A percentile compares a stretch with the other conserved stretches of the same genome.
Conservation (phyloP, 2,329 filamentous ascomycete genomes). For the Neopestalotiopsis rosae region DNA sequence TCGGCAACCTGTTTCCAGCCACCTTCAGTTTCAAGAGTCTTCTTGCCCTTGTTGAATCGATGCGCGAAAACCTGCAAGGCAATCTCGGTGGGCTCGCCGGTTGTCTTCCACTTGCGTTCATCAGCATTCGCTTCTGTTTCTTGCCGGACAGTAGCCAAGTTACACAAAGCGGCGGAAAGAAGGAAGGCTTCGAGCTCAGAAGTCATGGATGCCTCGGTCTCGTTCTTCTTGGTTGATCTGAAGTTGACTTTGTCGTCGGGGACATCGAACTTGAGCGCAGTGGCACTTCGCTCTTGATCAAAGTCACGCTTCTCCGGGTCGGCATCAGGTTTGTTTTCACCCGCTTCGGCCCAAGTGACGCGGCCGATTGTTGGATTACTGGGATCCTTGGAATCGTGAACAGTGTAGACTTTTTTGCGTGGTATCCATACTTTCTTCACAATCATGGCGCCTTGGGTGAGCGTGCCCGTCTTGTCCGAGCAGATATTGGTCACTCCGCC, state of each 20-base stretch:
- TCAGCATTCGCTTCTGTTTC: constrained; percentile 58
- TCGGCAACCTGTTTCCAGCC: constrained; percentile 72
- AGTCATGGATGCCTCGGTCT: constrained; percentile 48
- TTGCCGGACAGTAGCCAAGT: constrained; percentile 63
- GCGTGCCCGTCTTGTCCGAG: constrained; percentile 75
- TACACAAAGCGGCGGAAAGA: constrained; percentile 66
- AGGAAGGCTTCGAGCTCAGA: constrained; percentile 57
- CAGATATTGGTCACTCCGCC: constrained; percentile 76
- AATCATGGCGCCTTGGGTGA: constrained; percentile 74
- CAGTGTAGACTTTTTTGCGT: constrained; percentile 58
- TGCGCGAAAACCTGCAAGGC: constrained; percentile 22
- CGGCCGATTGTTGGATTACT: constrained; percentile 65
- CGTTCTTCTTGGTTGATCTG: constrained; percentile 41
- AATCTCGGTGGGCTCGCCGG: constrained; percentile 40
- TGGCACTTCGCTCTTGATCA: constrained; percentile 64
- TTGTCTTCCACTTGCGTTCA: constrained; percentile 65
- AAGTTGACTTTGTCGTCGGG: constrained; percentile 59
- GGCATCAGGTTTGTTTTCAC: constrained; percentile 33
- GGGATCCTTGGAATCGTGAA: constrained; percentile 66
- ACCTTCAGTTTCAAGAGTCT: constrained; percentile 49
- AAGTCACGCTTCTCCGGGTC: constrained; percentile 56
- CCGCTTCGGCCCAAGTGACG: constrained; percentile 43
- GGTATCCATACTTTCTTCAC: constrained; percentile 71
- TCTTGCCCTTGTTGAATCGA: constrained; percentile 26
- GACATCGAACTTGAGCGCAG: constrained; percentile 66